Conservation (phyloP, 257 asterid species). For the Voacanga thouarsii region DNA sequence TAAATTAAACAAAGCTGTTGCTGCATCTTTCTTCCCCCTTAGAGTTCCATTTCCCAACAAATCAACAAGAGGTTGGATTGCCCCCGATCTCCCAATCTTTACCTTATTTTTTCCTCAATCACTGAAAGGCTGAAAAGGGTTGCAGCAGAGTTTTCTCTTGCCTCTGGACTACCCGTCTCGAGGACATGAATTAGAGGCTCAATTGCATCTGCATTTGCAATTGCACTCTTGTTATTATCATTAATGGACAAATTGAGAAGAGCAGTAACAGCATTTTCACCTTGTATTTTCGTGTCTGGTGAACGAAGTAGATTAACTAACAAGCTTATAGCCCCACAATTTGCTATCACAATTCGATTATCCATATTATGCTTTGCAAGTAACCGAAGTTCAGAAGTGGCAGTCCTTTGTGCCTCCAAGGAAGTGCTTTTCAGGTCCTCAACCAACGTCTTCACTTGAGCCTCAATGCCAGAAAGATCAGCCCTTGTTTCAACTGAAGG, state of each 20-base stretch:
- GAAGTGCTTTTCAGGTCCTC: conserved; percentile 64
- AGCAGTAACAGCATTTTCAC: conserved; percentile 80
- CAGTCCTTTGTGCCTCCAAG: conserved; percentile 53
- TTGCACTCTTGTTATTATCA: conserved; percentile 70
- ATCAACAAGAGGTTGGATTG: conserved; percentile 77
- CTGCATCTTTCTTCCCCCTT: conserved; percentile 76
- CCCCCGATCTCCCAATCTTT: conserved; percentile 77
- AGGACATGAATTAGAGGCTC: conserved; percentile 82
- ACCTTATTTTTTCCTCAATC: conserved; percentile 66
- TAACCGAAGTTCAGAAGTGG: conserved; percentile 61
- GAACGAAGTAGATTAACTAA: conserved; percentile 62
- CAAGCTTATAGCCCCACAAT: conserved; percentile 54
- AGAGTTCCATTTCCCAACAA: conserved; percentile 82
- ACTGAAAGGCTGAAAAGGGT: conserved; percentile 86
- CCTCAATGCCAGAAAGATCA: conserved; percentile 63
- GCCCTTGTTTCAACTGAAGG: conserved; percentile 62
- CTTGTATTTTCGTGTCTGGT: conserved; percentile 50
- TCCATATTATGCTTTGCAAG: conserved; percentile 76
- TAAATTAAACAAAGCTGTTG: conserved; percentile 65
- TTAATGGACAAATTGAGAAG: conserved; percentile 79
- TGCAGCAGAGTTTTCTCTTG: conserved; percentile 86
- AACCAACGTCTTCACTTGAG: conserved; percentile 54
- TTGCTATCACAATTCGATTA: conserved; percentile 65
- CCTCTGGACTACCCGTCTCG: conserved; percentile 72
- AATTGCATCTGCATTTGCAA: conserved; percentile 74